Evolutionary conservation across 257 asterid species (phyloP).

Genomic region (Anisodus acutangulus): DNA sequence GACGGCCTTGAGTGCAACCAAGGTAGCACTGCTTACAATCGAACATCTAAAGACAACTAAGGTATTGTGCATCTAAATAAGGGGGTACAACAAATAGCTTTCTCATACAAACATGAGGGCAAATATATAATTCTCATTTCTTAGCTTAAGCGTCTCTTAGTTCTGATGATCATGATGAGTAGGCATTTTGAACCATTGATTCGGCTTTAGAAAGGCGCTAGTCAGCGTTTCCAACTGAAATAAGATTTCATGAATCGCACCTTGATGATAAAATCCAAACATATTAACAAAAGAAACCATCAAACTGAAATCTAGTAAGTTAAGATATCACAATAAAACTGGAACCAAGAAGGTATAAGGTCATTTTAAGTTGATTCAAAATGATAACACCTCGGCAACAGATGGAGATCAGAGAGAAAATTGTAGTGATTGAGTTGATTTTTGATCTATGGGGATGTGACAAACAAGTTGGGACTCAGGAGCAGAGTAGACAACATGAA

Average conservation of each 20-base stretch:
- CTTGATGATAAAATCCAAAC: background rate
- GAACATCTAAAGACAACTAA: background rate
- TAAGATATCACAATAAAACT: too few relatives aligned
- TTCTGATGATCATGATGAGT: background rate
- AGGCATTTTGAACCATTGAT: background rate
- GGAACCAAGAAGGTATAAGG: too few relatives aligned
- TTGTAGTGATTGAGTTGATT: too few relatives aligned
- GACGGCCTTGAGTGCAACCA: background rate
- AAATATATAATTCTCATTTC: background rate
- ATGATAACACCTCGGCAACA: too few relatives aligned
- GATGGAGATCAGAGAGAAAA: too few relatives aligned
- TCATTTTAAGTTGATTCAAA: too few relatives aligned
- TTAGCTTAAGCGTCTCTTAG: background rate
- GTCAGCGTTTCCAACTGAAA: background rate
- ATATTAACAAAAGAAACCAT: background rate
- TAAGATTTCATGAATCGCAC: slow-evolving; percentile 1
- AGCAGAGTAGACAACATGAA: too few relatives aligned
- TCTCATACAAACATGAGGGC: background rate
- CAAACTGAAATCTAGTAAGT: too few relatives aligned
- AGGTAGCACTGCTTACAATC: background rate
- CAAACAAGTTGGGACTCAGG: too few relatives aligned
- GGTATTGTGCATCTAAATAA: background rate
- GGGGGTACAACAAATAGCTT: background rate
- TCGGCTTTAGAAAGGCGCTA: background rate
- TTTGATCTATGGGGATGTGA: too few relatives aligned